Base-by-base conservation (phyloP, 768 basidiomycete genomes). In the Lentinula detonsa region DNA sequence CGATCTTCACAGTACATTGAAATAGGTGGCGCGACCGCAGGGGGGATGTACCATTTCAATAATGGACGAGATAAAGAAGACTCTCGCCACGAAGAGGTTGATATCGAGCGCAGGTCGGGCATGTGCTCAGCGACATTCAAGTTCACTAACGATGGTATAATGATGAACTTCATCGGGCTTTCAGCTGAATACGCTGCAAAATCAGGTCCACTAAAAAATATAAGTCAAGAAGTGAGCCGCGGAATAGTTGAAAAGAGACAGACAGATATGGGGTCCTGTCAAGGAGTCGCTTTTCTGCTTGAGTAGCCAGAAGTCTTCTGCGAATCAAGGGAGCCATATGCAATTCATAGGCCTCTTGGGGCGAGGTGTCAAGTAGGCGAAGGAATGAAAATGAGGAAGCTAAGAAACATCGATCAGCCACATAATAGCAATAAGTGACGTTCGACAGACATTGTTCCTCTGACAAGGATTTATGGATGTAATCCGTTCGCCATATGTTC, bases 401-500 rank as follows among this genome's bases (percentile, higher is more conserved):
- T 63, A 59, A 75, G 73, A 64, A 69, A 75, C 39, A 49, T 39
- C 37, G 16, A 18, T 18, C 63, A 62, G 10, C 46, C 57, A 6
- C 65, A 49, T 56, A 31, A 54, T 35, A 13, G 6, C 21, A 28
- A 31, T 40, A 23, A 56, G 45, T 57, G 23, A 4, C 21, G 33
- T 18, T 56, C 9, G 15, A 60, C 33, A n/a, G 10, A 65, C 53
- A 67, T 43, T 51, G 78, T 70, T 84, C 76, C n/a, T 87, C 79
- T 49, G 81, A 76, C 18, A 93, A 69, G 4, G 93, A 93, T 39
- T 73, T 76, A 61, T 87, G 77, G 45, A 98, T 87, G 82, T 88
- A 85, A 65, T 93, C 90, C 0, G 88, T 81, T 0, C 86, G 81
- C 96, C 97, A 99, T 60, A 99, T 95, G 71, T 90, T 94, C 75